Conservation (phyloP, 148 eudicot species). For the Rhododendron henanense region DNA sequence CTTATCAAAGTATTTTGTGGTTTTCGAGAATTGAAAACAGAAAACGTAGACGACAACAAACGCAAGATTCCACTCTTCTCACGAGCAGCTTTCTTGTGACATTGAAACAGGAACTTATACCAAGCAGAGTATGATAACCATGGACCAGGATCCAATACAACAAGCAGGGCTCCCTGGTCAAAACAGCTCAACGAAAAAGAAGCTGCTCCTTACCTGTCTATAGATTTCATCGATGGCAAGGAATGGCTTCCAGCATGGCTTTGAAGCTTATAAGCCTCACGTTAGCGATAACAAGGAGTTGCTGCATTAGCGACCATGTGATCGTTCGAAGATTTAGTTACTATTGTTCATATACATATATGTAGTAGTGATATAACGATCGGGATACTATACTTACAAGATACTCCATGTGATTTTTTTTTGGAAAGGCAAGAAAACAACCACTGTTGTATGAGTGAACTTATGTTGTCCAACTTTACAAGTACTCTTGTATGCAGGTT, state of each 20-base stretch:
- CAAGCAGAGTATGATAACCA: constrained; percentile 61
- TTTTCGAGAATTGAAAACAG: neutral
- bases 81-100: neutral
- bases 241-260: constrained; percentile 65
- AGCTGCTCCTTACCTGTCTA: constrained; percentile 44
- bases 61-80: neutral
- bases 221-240: constrained; percentile 63
- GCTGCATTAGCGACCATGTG: neutral
- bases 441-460: neutral
- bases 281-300: neutral
- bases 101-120: constrained; percentile 46
- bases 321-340: neutral
- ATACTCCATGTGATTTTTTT: neutral
- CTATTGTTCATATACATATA: neutral
- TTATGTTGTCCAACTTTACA: neutral
- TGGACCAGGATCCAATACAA: constrained; percentile 67
- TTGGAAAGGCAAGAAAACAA: neutral
- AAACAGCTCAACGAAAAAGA: constrained; percentile 39
- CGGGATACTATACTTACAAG: neutral
- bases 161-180: constrained; percentile 49
- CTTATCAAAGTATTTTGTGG: neutral
- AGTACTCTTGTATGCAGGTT: neutral
- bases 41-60: neutral
- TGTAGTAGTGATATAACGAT: neutral
- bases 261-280: constrained; percentile 3